A percentile compares a stretch with the other conserved stretches of the same genome.
phyloP scores from a whole-genome alignment of 139 green algal genomes.

The Coelastrella sp. region DNA sequence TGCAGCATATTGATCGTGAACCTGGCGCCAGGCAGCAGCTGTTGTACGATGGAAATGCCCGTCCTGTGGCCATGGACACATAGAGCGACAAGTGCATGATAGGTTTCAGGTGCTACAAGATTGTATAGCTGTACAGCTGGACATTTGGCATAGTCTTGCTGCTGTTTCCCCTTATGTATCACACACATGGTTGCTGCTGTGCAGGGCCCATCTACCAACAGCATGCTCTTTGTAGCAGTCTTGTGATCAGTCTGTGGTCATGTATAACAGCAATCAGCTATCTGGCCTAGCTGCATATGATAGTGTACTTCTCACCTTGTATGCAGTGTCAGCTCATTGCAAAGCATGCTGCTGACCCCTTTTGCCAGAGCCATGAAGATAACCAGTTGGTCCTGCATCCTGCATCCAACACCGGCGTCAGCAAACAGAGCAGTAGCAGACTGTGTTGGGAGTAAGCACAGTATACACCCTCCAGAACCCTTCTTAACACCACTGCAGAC shows the following conservation, averaged over 20 bases:
- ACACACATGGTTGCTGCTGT: too few relatives aligned
- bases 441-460: too few relatives aligned
- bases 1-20: slow-evolving; percentile 48
- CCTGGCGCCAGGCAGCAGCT: slow-evolving; percentile 62
- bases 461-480: too few relatives aligned
- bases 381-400: slow-evolving; percentile 87
- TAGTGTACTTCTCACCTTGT: slow-evolving; percentile 45
- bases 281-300: not conserved
- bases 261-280: not conserved
- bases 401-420: slow-evolving; percentile 36
- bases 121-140: not conserved
- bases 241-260: not conserved
- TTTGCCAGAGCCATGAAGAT: slow-evolving; percentile 86
- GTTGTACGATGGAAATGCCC: slow-evolving; percentile 75
- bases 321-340: slow-evolving; percentile 79
- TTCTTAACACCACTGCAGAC: too few relatives aligned
- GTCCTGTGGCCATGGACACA: slow-evolving; percentile 62
- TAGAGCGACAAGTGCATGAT: not conserved
- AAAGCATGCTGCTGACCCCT: slow-evolving; percentile 70
- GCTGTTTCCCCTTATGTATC: too few relatives aligned
- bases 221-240: too few relatives aligned
- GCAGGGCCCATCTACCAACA: too few relatives aligned
- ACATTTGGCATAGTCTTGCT: too few relatives aligned
- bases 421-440: slow-evolving; percentile 8
- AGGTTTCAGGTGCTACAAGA: not conserved